Base-by-base conservation (phyloP, 2,329 filamentous ascomycete genomes). In the Trichoderma hamatum region DNA sequence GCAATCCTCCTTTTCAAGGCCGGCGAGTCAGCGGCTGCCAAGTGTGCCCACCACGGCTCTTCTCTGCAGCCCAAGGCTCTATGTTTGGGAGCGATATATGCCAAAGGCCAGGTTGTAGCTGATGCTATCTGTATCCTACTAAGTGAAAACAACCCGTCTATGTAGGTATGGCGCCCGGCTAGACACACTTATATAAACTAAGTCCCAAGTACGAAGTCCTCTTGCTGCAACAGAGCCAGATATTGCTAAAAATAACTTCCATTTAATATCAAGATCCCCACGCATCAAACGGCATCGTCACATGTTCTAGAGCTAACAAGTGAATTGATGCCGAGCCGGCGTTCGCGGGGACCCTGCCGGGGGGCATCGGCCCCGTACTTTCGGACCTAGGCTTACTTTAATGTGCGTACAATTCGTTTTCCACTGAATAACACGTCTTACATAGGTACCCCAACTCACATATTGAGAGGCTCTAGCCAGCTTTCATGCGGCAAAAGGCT, bases 1-100 rank as follows among this genome's bases (percentile, higher is more conserved):
- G 64, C 64, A 67, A 54, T 55, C 54, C 64, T 67, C 56, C 65
- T 32, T 61, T 52, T 51, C 49, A 43, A 28, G 32, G 46, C 65
- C 30, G 39, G 36, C 65, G 65, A 68, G 65, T 68, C 46, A 68
- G 32, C 54, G 46, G 24, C 24, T 34, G 65, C 65, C 65, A 68
- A 61, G 65, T 68, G 65, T 67, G 30, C 19, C 65, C 65, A 67
- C 56, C n/a, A 32, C 26, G 16, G 26, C 24, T 21, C n/a, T 39
- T 34, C 14, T 59, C 34, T 24, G 28, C 52, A 32, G 52, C 52
- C 52, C 28, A 32, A 55, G 28, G 52, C 26, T 56, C 19, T 6
- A 21, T 28, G 16, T n/a, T n/a, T 10, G 9, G 28, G 28, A 3
- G 24, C n/a, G 19, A 32, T 56, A 7, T 21, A 10, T 16, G 54